Base-by-base conservation (phyloP, 495 filamentous ascomycete species). In the Entonaema liquescens region DNA sequence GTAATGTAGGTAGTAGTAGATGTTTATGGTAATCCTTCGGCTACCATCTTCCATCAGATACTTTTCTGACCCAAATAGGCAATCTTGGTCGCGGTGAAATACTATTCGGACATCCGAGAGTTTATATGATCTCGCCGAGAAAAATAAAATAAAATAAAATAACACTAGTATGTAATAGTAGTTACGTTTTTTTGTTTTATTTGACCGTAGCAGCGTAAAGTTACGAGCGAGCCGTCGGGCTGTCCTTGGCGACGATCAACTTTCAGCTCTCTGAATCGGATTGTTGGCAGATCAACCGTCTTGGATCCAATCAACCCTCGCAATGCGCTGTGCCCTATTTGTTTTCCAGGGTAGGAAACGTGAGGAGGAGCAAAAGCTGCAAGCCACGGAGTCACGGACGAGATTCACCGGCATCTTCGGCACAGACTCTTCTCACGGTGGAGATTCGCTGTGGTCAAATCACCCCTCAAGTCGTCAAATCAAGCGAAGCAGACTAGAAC, bases 381-480 rank as follows among this genome's bases (percentile, higher is more conserved):
- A 69, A 73, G 70, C 70, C 65, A 69, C 70, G 65, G 65, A 65
- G 56, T 62, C 56, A 61, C 65, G 58, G 65, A 66, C 65, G n/a
- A 69, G 57, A 73, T 60, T 65, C 70, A 59, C 65, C 65, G 70
- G 70, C 70, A 73, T 73, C 65, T 73, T 73, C 70, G 70, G 70
- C 70, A 73, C 65, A 59, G 65, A 59, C 38, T 44, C 44, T 61
- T 61, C 58, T 73, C 4, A 42, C 57, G 57, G 70, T 73, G 70
- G 65, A 69, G 65, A 65, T 55, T 23, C 53, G 26, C 12, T 64
- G 65, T 50, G 28, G 53, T 72, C 70, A 53, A 65, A 47, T 65
- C 56, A 53, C 5, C 62, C 38, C 29, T 55, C 21, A 71, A 59
- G n/a, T 61, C 59, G 11, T 47, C 42, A 54, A 68, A 58, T 47